Evolutionary conservation across 306 rosid species (phyloP).

Genomic region (Begonia masoniana): DNA sequence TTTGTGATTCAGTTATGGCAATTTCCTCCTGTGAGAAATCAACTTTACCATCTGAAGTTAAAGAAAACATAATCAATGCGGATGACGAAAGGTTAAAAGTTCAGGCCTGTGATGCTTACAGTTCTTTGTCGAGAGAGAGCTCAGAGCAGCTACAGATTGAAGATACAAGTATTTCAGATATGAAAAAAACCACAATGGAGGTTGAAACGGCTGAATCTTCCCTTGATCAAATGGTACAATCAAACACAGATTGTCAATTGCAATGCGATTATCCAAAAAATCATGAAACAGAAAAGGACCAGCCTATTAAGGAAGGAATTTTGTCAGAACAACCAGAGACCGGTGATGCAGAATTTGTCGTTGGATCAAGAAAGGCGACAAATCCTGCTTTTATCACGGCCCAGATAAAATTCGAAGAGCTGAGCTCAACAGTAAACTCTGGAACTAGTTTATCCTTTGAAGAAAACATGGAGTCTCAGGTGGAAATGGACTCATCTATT

Average conservation of each 20-base stretch:
- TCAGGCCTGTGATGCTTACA: constrained; percentile 22
- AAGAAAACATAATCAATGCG: constrained; percentile 27
- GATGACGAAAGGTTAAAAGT: constrained; percentile 32
- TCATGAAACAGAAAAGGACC: constrained; percentile 41
- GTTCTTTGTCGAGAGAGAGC: constrained; percentile 20
- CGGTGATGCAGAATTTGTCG: constrained; percentile 11
- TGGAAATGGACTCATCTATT: constrained; percentile 22
- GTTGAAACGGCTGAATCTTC: constrained; percentile 11
- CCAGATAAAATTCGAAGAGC: constrained; percentile 73
- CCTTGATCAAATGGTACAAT: constrained; percentile 16
- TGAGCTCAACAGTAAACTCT: constrained; percentile 34
- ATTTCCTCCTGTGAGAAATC: constrained; percentile 15
- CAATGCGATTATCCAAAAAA: constrained; percentile 28
- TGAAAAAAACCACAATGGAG: too few species aligned
- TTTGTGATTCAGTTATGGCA: too few species aligned
- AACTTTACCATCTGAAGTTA: constrained; percentile 24
- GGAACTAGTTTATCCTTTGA: constrained; percentile 30
- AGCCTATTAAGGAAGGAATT: too few species aligned
- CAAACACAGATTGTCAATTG: constrained; percentile 24
- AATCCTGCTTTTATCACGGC: constrained; percentile 67
- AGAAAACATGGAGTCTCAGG: constrained; percentile 41
- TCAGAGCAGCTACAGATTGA: too few species aligned
- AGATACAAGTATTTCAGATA: too few species aligned
- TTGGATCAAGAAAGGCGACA: constrained; percentile 31
- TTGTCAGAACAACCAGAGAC: constrained; percentile 5